phyloP scores from a whole-genome alignment of 1,284 basidiomycete species.

The Golubevia pallescens region DNA sequence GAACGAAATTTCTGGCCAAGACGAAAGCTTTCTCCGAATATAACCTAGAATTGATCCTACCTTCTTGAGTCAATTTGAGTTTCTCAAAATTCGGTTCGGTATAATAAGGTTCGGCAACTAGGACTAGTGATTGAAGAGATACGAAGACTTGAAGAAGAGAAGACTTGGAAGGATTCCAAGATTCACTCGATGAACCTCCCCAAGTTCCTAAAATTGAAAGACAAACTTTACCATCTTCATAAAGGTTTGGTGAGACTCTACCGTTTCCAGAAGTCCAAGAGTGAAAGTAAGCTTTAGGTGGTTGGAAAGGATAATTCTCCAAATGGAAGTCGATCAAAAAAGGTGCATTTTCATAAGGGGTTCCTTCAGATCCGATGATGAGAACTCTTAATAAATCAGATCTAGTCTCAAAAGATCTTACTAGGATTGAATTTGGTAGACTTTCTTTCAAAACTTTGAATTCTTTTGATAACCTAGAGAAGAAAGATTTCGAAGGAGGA shows the following conservation, averaged over 20 bases:
- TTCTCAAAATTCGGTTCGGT: slow-evolving; percentile 80
- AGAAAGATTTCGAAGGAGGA: slow-evolving; percentile 72
- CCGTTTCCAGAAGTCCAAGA: slow-evolving; percentile 95
- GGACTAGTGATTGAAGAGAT: slow-evolving; percentile 88
- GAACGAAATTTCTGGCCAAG: slow-evolving; percentile 84
- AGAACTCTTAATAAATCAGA: slow-evolving; percentile 83
- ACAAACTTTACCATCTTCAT: slow-evolving; percentile 94
- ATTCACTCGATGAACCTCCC: slow-evolving; percentile 69
- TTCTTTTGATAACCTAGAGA: slow-evolving; percentile 78
- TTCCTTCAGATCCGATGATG: slow-evolving; percentile 90
- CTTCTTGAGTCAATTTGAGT: slow-evolving; percentile 84
- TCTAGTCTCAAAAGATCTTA: slow-evolving; percentile 73
- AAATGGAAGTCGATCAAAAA: slow-evolving; percentile 94
- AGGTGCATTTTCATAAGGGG: slow-evolving; percentile 89
- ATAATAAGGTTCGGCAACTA: slow-evolving; percentile 84
- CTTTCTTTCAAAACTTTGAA: slow-evolving; percentile 80
- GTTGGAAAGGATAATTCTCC: slow-evolving; percentile 79
- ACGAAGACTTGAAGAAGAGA: slow-evolving; percentile 89
- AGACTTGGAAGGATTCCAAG: slow-evolving; percentile 72
- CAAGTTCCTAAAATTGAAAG: slow-evolving; percentile 89
- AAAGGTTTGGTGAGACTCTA: slow-evolving; percentile 76
- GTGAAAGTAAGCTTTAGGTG: slow-evolving; percentile 85
- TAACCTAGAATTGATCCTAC: slow-evolving; percentile 75
- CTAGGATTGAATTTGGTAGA: slow-evolving; percentile 70
- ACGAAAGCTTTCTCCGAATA: slow-evolving; percentile 93